Base-by-base conservation (phyloP, 345 rosid genomes). In the Euphorbia lathyris region DNA sequence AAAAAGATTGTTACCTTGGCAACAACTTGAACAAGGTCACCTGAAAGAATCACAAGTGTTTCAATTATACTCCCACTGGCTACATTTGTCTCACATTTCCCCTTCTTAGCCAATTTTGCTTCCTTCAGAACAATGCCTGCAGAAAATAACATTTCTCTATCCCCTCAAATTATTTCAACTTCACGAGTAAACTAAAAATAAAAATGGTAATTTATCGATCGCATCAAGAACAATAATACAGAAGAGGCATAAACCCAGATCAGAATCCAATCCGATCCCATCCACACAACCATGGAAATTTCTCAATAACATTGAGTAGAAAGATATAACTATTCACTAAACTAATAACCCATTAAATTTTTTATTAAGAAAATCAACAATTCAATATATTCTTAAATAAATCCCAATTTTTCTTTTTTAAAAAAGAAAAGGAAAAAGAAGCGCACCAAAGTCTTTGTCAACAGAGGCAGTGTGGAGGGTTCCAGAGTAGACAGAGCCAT, bases 401-500 rank as follows among this genome's bases (percentile, higher is more conserved):
- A 9, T 23, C n/a, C 16, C 27, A 29, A 48, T 16, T 13, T n/a
- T n/a, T n/a, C n/a, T n/a, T n/a, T n/a, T n/a, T n/a, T 50, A 36
- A 9, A 58, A 63, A 8, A 2, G 9, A 63, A 38, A 7, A 11
- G 55, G 1, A 22, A 65, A 17, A 50, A 4, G 62, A 66, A 74
- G 69, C 77, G 30, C 59, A 86, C 94, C 89, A 32, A 76, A 83
- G n/a, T 75, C 87, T 61, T 84, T 80, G 32, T 87, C 90, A 64
- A 86, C 74, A 71, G 92, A 91, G 52, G 94, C 94, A 63, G 98
- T 88, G 81, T 86, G 84, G 77, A 89, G 88, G 68, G 81, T 72
- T 22, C 98, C 98, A 48, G 96, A 88, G 48, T 77, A 89, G 45
- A 88, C 84, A 43, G 98, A 89, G 56, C 97, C 96, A 64, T 93